phyloP scores from a whole-genome alignment of 768 basidiomycete species.

The Boletus speciosus region DNA sequence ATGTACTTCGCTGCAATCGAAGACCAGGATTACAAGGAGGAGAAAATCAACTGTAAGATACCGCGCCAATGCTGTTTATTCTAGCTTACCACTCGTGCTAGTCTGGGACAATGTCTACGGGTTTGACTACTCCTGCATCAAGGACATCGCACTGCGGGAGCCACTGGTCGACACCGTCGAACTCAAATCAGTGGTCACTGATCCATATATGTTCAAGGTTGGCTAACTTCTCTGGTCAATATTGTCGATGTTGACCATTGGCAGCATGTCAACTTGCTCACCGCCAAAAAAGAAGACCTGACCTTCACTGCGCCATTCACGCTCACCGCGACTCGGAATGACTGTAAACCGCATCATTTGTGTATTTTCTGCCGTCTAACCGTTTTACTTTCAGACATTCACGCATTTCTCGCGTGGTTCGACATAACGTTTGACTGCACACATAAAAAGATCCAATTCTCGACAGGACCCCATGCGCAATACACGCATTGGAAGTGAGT shows the following conservation, averaged over 20 bases:
- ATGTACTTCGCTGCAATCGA: slow-evolving; percentile 96
- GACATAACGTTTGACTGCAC: slow-evolving; percentile 94
- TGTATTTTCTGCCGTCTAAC: background rate
- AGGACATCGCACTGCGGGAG: slow-evolving; percentile 94
- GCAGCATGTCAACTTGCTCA: slow-evolving; percentile 85
- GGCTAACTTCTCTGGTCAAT: slow-evolving; percentile 8
- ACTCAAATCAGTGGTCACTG: slow-evolving; percentile 89
- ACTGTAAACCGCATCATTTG: slow-evolving; percentile 59
- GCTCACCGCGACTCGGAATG: slow-evolving; percentile 80
- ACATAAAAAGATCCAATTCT: slow-evolving; percentile 94
- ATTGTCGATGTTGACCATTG: slow-evolving; percentile 2
- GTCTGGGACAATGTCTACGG: slow-evolving; percentile 99
- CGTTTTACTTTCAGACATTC: slow-evolving; percentile 58
- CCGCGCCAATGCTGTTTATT: background rate
- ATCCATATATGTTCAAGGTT: slow-evolving; percentile 88
- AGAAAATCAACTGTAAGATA: slow-evolving; percentile 91
- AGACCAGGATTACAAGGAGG: slow-evolving; percentile 99
- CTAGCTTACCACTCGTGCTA: slow-evolving; percentile 30
- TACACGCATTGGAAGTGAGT: slow-evolving; percentile 96
- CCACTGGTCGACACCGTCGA: slow-evolving; percentile 99
- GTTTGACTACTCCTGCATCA: slow-evolving; percentile 99
- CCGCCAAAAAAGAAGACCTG: slow-evolving; percentile 93
- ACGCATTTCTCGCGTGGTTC: slow-evolving; percentile 99
- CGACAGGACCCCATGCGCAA: slow-evolving; percentile 95
- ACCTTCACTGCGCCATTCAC: slow-evolving; percentile 79